Conservation (phyloP, 192 early-diverging fungal species). For the Dissophora ornata region DNA sequence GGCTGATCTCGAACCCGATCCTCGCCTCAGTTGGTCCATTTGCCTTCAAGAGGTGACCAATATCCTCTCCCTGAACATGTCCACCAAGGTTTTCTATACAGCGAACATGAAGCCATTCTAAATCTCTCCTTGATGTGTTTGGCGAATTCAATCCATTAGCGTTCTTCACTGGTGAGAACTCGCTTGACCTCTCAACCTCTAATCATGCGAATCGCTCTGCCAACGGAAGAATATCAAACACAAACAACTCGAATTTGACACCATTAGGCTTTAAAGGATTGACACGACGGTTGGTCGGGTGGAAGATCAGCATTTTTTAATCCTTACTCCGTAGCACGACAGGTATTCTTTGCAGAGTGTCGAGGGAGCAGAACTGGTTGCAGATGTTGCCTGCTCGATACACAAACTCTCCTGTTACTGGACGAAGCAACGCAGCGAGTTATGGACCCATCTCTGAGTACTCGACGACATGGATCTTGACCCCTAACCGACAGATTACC, state of each 20-base stretch:
- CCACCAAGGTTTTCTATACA: constrained; percentile 84
- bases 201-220: constrained; percentile 83
- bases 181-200: constrained; percentile 85
- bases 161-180: constrained; percentile 98
- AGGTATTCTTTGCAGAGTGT: constrained; percentile 80
- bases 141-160: constrained; percentile 83
- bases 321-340: constrained; percentile 48
- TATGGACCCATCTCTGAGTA: constrained; percentile 88
- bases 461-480: constrained; percentile 85
- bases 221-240: constrained; percentile 94
- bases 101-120: constrained; percentile 78
- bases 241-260: constrained; percentile 94
- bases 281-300: constrained; percentile 86
- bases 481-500: constrained; percentile 85
- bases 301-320: constrained; percentile 82
- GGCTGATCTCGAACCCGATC: constrained; percentile 80
- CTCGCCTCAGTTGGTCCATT: constrained; percentile 10
- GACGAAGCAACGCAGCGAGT: constrained; percentile 68
- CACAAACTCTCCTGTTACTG: constrained; percentile 65
- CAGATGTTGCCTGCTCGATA: constrained; percentile 91
- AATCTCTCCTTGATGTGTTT: constrained; percentile 83
- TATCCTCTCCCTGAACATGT: constrained; percentile 57
- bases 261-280: constrained; percentile 81
- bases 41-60: constrained; percentile 37
- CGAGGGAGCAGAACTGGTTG: constrained; percentile 86